Evolutionary conservation across 2,329 filamentous ascomycete species (phyloP).

Genomic region (Diaporthe destruens): DNA sequence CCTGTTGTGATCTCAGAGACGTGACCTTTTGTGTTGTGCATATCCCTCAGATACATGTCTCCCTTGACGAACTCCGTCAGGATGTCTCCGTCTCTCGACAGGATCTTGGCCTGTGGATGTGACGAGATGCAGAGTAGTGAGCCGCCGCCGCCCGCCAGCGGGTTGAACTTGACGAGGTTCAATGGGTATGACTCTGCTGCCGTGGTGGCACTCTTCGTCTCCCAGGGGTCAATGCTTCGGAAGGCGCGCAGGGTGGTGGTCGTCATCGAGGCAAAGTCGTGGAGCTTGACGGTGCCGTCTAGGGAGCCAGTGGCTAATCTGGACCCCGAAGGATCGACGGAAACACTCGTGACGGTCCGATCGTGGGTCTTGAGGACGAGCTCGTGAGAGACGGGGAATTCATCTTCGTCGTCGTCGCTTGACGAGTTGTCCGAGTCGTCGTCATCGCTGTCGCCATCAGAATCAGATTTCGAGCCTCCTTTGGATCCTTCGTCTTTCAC

Average conservation of each 20-base stretch:
- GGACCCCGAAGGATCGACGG: conserved; percentile 86
- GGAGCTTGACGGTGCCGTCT: conserved; percentile 91
- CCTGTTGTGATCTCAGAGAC: conserved; percentile 91
- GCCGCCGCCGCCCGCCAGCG: conserved; percentile 79
- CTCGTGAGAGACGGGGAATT: conserved; percentile 93
- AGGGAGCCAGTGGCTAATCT: conserved; percentile 90
- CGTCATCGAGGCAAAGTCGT: conserved; percentile 96
- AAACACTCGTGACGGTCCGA: conserved; percentile 84
- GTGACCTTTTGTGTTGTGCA: conserved; percentile 98
- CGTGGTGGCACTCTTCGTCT: conserved; percentile 76
- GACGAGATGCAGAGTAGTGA: conserved; percentile 90
- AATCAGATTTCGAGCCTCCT: conserved; percentile 43
- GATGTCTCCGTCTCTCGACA: conserved; percentile 89
- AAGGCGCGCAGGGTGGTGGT: conserved; percentile 94
- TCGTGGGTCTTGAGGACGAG: conserved; percentile 93
- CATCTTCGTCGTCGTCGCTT: conserved; percentile 81
- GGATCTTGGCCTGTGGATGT: conserved; percentile 88
- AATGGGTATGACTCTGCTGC: conserved; percentile 88
- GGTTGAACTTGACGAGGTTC: conserved; percentile 88
- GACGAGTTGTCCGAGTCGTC: conserved; percentile 67
- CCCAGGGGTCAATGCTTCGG: conserved; percentile 89
- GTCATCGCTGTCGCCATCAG: conserved; percentile 53
- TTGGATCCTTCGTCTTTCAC: conserved; percentile 47
- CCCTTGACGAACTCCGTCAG: conserved; percentile 93
- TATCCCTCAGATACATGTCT: conserved; percentile 97